These are phyloP conservation scores for Fusarium coffeatum DNA, from an alignment of 2,329 filamentous ascomycete genomes.

Conservation along the genomic window DNA sequence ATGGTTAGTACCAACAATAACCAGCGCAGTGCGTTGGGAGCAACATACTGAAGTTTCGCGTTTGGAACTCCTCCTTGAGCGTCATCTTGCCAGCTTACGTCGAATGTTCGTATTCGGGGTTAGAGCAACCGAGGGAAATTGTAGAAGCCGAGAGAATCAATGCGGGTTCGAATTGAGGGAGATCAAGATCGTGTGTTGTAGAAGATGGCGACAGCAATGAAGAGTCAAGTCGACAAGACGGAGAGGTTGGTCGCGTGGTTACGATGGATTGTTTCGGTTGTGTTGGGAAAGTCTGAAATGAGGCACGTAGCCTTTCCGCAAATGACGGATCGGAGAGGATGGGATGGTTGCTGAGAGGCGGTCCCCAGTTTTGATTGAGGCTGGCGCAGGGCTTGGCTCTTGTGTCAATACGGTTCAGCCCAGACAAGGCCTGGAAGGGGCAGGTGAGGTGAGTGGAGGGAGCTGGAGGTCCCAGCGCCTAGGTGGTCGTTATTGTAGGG, in stretches of 20 bases:
- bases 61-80: slow-evolving; percentile 77
- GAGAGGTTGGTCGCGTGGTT: background rate
- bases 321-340: slow-evolving; percentile 20
- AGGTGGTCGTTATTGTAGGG: slow-evolving; percentile 37
- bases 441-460: background rate
- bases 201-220: slow-evolving; percentile 37
- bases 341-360: slow-evolving; percentile 26
- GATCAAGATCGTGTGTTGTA: slow-evolving; percentile 27
- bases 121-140: slow-evolving; percentile 20
- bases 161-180: slow-evolving; percentile 8
- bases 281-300: slow-evolving; percentile 45
- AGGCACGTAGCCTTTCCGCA: slow-evolving; percentile 51
- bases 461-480: slow-evolving; percentile 2
- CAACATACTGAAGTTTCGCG: slow-evolving; percentile 78
- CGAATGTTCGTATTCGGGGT: slow-evolving; percentile 38
- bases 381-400: slow-evolving; percentile 44
- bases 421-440: background rate
- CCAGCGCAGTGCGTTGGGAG: slow-evolving; percentile 13
- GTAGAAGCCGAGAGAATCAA: slow-evolving; percentile 19
- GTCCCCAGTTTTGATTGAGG: slow-evolving; percentile 48
- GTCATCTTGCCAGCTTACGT: slow-evolving; percentile 67
- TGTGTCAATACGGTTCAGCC: slow-evolving; percentile 24
- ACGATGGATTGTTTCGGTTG: slow-evolving; percentile 18
- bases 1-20: slow-evolving; percentile 49
- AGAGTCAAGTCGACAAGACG: slow-evolving; percentile 14